Evolutionary conservation across 257 asterid genomes (phyloP).

Genomic region (Ocimum tenuiflorum): DNA sequence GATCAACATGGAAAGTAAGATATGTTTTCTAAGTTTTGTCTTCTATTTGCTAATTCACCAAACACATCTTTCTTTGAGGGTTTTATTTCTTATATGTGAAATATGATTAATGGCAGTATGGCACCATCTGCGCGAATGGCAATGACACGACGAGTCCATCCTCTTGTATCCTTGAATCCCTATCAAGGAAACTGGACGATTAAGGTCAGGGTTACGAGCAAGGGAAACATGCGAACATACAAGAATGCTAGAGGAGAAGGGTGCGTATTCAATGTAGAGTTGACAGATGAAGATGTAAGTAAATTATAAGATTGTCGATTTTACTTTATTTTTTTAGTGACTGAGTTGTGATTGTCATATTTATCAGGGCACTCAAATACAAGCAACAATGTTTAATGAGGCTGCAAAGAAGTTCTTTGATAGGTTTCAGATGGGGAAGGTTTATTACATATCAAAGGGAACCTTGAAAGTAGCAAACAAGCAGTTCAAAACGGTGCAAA

Average conservation of each 20-base stretch:
- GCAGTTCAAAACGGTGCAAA: slow-evolving; percentile 74
- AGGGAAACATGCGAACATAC: slow-evolving; percentile 69
- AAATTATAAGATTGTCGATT: background rate
- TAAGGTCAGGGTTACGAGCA: slow-evolving; percentile 70
- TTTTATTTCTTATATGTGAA: background rate
- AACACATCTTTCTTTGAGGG: no score
- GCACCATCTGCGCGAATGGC: slow-evolving; percentile 83
- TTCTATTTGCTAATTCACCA: background rate
- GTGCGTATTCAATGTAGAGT: slow-evolving; percentile 86
- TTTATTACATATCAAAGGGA: slow-evolving; percentile 88
- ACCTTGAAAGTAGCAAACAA: slow-evolving; percentile 73
- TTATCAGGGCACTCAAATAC: slow-evolving; percentile 91
- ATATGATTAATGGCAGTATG: slow-evolving; percentile 40
- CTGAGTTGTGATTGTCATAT: background rate
- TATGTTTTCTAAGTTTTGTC: background rate
- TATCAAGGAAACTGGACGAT: slow-evolving; percentile 94
- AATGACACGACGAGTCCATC: slow-evolving; percentile 74
- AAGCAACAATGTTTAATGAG: slow-evolving; percentile 94
- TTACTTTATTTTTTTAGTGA: background rate
- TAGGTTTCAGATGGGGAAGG: slow-evolving; percentile 82
- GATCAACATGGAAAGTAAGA: slow-evolving; percentile 79
- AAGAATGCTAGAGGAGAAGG: slow-evolving; percentile 91
- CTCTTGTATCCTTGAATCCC: slow-evolving; percentile 85
- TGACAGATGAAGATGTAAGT: slow-evolving; percentile 94
- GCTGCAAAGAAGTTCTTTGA: slow-evolving; percentile 89